Percentiles rank a stretch among this genome's conserved stretches.
Conservation (phyloP, 2,329 filamentous ascomycete species). For the Rosellinia necatrix region DNA sequence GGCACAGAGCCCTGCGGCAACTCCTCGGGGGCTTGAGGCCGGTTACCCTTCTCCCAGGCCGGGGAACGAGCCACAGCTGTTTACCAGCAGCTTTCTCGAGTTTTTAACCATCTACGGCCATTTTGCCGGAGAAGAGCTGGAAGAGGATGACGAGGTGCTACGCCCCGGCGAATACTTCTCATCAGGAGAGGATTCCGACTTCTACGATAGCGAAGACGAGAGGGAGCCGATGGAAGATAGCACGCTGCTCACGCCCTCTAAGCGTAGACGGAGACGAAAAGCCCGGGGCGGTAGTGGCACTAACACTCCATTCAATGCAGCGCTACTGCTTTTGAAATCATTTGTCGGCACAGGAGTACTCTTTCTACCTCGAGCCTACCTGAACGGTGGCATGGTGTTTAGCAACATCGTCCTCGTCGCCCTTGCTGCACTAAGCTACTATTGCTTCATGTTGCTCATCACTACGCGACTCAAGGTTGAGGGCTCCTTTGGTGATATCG, state of each 20-base stretch:
- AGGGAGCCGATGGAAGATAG: constrained; percentile 87
- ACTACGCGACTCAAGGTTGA: constrained; percentile 82
- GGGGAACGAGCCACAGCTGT: constrained; percentile 61
- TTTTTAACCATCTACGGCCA: constrained; percentile 95
- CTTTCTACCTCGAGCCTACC: constrained; percentile 88
- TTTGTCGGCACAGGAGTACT: constrained; percentile 97
- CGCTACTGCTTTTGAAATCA: constrained; percentile 88
- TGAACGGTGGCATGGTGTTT: constrained; percentile 97
- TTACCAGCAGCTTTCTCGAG: constrained; percentile 93
- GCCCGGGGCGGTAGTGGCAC: constrained; percentile 73
- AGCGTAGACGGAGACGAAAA: constrained; percentile 76
- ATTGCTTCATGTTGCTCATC: constrained; percentile 94
- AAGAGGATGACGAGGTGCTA: constrained; percentile 92
- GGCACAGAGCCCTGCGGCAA: constrained; percentile 63
- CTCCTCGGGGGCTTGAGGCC: constrained; percentile 47
- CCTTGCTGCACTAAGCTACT: constrained; percentile 88
- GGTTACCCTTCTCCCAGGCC: constrained; percentile 44
- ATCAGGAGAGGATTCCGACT: constrained; percentile 69
- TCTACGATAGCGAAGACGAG: constrained; percentile 65
- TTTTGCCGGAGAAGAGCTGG: constrained; percentile 94
- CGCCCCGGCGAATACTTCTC: constrained; percentile 90
- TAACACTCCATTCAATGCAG: constrained; percentile 78
- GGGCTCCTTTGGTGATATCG: constrained; percentile 97
- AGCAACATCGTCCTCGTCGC: constrained; percentile 87
- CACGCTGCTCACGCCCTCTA: constrained; percentile 76